These are phyloP conservation scores for Tetraselmis striata DNA, from an alignment of 139 green algal genomes.

Conservation along the genomic window DNA sequence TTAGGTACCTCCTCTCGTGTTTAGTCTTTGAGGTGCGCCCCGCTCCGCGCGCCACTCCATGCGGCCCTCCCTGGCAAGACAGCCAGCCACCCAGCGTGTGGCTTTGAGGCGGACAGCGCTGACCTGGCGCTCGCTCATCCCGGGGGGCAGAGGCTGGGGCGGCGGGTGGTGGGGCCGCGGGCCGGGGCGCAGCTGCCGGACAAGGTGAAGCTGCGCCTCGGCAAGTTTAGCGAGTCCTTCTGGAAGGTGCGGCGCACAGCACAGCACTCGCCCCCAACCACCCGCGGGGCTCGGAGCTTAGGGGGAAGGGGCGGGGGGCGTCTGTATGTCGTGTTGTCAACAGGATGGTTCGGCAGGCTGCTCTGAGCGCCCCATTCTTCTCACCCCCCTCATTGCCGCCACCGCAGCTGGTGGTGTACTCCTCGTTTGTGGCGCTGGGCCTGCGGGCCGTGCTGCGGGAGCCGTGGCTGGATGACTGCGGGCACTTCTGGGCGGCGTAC, in stretches of 20 bases:
- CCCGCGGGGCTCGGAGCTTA: too few relatives aligned
- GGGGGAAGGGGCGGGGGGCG: too few relatives aligned
- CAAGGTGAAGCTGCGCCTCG: background rate
- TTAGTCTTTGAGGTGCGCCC: background rate
- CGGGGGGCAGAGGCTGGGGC: background rate
- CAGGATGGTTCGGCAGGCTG: background rate
- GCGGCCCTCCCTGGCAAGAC: too few relatives aligned
- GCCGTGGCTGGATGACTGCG: conserved; percentile 35
- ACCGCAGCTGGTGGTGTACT: conserved; percentile 29
- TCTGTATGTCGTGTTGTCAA: too few relatives aligned
- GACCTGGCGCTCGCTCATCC: too few relatives aligned
- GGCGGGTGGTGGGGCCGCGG: background rate
- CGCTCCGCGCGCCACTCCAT: background rate
- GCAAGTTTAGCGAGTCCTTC: conserved; percentile 40
- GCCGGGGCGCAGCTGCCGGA: background rate
- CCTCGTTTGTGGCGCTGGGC: conserved; percentile 16
- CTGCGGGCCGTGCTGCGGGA: conserved; percentile 18
- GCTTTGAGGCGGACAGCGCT: background rate
- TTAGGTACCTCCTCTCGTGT: background rate
- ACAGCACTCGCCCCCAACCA: too few relatives aligned
- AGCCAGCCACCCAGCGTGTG: background rate
- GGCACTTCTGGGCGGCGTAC: conserved; percentile 43
- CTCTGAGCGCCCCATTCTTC: too few relatives aligned
- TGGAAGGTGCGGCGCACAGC: conserved; percentile 56
- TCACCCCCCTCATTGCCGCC: too few relatives aligned